phyloP scores from a whole-genome alignment of 2,329 filamentous ascomycete species.

The Verticillium alfalfae region DNA sequence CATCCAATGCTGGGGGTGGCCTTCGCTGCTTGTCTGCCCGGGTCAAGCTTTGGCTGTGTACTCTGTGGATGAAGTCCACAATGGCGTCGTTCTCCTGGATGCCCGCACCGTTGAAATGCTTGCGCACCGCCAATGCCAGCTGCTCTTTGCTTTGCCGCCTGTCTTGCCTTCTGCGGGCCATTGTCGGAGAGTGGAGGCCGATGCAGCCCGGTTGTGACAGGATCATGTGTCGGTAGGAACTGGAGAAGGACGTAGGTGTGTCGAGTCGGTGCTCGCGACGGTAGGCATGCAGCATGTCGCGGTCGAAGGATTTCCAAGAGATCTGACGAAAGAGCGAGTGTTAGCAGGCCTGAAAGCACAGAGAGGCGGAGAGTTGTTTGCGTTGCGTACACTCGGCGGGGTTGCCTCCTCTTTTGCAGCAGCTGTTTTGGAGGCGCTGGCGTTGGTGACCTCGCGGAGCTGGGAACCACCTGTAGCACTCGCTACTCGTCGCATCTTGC shows the following conservation, averaged over 20 bases:
- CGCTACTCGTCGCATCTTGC: conserved; percentile 51
- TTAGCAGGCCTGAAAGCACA: background rate
- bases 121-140: conserved; percentile 66
- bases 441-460: conserved; percentile 14
- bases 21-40: conserved; percentile 7
- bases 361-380: conserved; percentile 5
- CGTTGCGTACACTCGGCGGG: conserved; percentile 8
- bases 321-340: conserved; percentile 31
- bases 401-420: conserved; percentile 7
- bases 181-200: conserved; percentile 69
- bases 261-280: conserved; percentile 67
- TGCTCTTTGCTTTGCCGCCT: conserved; percentile 67
- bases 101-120: conserved; percentile 77
- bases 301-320: conserved; percentile 64
- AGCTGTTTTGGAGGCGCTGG: conserved; percentile 16
- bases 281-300: conserved; percentile 67
- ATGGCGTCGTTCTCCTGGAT: conserved; percentile 80
- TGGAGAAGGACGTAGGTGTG: conserved; percentile 64
- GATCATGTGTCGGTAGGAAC: conserved; percentile 56
- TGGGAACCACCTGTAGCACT: conserved; percentile 37
- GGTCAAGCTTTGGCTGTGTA: conserved; percentile 23
- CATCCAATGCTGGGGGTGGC: conserved; percentile 2
- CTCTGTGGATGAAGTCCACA: conserved; percentile 71
- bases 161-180: conserved; percentile 60
- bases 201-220: conserved; percentile 58